Conservation (phyloP, 192 early-diverging fungal genomes). For the Coemansia aciculifera region DNA sequence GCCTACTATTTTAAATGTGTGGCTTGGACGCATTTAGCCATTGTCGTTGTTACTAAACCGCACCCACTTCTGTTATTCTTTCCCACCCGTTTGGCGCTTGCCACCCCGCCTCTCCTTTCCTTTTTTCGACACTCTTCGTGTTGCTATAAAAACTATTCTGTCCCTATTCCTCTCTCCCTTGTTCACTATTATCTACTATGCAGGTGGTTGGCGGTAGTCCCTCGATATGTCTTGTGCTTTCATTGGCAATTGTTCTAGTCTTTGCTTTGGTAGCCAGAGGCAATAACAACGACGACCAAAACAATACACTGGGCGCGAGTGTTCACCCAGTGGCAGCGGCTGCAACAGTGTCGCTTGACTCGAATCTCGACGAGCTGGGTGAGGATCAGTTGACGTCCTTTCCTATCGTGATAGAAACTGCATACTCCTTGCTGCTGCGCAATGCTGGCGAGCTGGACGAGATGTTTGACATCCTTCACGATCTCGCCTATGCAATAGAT, state of each 20-base stretch:
- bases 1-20: background rate
- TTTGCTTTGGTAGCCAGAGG: background rate
- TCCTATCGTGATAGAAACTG: background rate
- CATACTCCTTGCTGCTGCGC: background rate
- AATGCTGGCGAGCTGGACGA: conserved; percentile 17
- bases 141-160: background rate
- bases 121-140: background rate
- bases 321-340: background rate
- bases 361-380: background rate
- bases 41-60: background rate
- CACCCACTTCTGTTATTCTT: background rate
- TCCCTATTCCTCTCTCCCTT: background rate
- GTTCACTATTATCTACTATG: background rate
- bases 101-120: background rate
- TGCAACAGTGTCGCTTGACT: background rate
- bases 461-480: conserved; percentile 9
- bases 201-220: background rate
- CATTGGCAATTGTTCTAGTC: background rate
- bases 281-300: background rate
- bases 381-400: background rate
- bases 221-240: background rate
- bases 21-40: background rate
- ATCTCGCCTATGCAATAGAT: conserved; percentile 13
- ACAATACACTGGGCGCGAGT: background rate
- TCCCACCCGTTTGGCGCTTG: background rate